phyloP scores from a whole-genome alignment of 1,284 basidiomycete species.

The Rugosomyces carneus region DNA sequence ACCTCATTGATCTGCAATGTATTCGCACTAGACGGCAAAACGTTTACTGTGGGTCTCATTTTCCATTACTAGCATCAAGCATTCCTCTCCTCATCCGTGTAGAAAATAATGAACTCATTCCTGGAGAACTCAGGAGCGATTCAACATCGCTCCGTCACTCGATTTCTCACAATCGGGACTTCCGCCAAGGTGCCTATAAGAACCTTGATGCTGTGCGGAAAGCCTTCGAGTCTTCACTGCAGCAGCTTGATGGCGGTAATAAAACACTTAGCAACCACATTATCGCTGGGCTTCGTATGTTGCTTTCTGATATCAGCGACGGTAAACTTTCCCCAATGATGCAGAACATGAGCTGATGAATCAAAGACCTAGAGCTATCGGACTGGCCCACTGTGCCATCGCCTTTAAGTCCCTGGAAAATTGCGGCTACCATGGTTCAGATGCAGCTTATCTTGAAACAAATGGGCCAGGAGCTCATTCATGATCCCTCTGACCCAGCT shows the following conservation, averaged over 20 bases:
- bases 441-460: constrained; percentile 70
- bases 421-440: constrained; percentile 72
- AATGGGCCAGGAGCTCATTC: constrained; percentile 56
- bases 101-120: constrained; percentile 53
- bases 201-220: constrained; percentile 62
- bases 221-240: constrained; percentile 60
- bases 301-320: constrained; percentile 53
- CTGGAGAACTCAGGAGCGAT: constrained; percentile 40
- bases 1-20: constrained; percentile 59
- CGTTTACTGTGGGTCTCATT: constrained; percentile 60
- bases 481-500: constrained; percentile 44
- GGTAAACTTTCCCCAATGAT: constrained; percentile 23
- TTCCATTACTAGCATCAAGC: constrained; percentile 51
- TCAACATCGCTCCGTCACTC: constrained; percentile 45
- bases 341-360: constrained; percentile 2
- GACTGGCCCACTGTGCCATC: constrained; percentile 58
- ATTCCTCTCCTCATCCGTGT: constrained; percentile 64
- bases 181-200: constrained; percentile 65
- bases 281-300: constrained; percentile 56
- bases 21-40: constrained; percentile 60
- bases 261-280: constrained; percentile 56
- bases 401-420: constrained; percentile 73
- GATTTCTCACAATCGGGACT: constrained; percentile 55
- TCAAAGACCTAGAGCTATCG: constrained; percentile 43
- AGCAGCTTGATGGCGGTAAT: constrained; percentile 36